Evolutionary conservation across 2,329 filamentous ascomycete species (phyloP).

Genomic region (Aspergillus costaricaensis): DNA sequence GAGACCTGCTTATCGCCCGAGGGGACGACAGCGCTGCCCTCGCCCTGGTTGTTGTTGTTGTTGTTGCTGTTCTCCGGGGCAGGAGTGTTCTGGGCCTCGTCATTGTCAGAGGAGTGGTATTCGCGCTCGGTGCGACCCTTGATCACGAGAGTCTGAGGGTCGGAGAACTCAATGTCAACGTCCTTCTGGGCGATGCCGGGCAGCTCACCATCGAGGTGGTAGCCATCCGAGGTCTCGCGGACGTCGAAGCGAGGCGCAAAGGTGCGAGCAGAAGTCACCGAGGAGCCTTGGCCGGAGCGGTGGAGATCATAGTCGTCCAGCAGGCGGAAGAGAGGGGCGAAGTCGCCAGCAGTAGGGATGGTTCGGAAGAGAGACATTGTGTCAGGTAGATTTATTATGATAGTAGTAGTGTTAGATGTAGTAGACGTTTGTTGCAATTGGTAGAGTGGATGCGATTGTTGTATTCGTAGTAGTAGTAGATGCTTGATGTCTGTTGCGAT

Average conservation of each 20-base stretch:
- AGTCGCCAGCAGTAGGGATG: slow-evolving; percentile 37
- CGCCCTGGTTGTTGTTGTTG: slow-evolving; percentile 29
- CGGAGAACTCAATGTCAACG: slow-evolving; percentile 51
- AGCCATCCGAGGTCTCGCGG: slow-evolving; percentile 47
- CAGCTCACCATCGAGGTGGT: slow-evolving; percentile 52
- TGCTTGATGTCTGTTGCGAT: slow-evolving; percentile 7
- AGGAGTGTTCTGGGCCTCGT: slow-evolving; percentile 40
- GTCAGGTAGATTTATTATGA: slow-evolving; percentile 6
- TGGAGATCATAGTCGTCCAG: slow-evolving; percentile 47
- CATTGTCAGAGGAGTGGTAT: slow-evolving; percentile 38
- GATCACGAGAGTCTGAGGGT: slow-evolving; percentile 50
- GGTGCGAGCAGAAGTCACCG: slow-evolving; percentile 22
- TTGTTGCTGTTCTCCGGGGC: slow-evolving; percentile 28
- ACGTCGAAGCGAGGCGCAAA: slow-evolving; percentile 53
- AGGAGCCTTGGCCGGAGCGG: slow-evolving; percentile 29
- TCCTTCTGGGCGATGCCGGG: slow-evolving; percentile 52
- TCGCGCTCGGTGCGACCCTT: slow-evolving; percentile 47
- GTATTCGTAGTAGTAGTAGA: not conserved
- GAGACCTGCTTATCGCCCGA: slow-evolving; percentile 28
- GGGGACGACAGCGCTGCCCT: slow-evolving; percentile 31
- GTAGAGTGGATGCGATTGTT: not conserved
- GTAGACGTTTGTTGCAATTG: not conserved
- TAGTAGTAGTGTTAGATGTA: too few relatives aligned
- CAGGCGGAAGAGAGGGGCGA: slow-evolving; percentile 49
- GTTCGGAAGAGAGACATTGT: slow-evolving; percentile 41